phyloP scores from a whole-genome alignment of 805 yeast genomes.

The Teunomyces atbi region DNA sequence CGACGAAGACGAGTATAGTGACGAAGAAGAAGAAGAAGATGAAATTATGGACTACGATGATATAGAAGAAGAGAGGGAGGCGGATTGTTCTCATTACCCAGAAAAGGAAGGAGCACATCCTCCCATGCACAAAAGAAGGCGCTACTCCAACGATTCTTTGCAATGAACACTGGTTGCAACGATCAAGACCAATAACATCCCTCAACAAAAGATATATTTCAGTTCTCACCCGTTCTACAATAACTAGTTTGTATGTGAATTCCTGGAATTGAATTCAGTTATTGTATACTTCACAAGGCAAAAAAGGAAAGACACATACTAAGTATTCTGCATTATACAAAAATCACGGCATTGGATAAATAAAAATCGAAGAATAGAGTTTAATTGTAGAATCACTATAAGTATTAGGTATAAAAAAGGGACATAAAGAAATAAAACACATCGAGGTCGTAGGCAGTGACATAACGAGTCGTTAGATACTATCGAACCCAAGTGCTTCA shows the following conservation, averaged over 20 bases:
- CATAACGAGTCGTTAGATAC: neutral
- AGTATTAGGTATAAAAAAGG: conserved; percentile 8
- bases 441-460: neutral
- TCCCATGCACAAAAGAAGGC: conserved; percentile 23
- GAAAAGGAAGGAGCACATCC: neutral
- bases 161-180: neutral
- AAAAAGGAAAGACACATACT: neutral
- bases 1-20: conserved; percentile 14
- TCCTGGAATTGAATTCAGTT: conserved; percentile 1
- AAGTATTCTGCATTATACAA: neutral
- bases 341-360: neutral
- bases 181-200: neutral
- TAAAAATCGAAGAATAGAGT: neutral
- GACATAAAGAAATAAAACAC: conserved; percentile 3
- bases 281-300: neutral
- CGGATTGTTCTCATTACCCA: neutral
- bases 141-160: conserved; percentile 1
- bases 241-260: neutral
- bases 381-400: conserved; percentile 2
- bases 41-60: conserved; percentile 12
- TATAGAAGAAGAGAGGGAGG: conserved; percentile 6
- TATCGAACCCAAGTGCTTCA: neutral
- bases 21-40: conserved; percentile 12
- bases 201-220: neutral
- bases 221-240: neutral